phyloP scores from a whole-genome alignment of 1,284 basidiomycete genomes.

The Exobasidium rhododendri region DNA sequence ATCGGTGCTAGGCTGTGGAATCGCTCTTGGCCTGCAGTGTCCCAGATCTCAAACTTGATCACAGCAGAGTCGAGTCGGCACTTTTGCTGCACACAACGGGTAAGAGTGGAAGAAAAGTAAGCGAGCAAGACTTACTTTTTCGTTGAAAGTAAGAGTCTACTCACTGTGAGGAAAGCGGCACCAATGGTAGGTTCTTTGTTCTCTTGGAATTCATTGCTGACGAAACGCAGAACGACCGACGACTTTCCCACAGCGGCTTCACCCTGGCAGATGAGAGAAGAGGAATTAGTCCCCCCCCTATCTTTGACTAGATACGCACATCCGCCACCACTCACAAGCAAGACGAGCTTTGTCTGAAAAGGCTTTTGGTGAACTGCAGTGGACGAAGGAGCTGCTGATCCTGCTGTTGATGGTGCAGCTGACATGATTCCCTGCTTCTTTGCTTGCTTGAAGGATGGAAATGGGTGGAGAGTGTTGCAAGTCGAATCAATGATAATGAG shows the following conservation, averaged over 20 bases:
- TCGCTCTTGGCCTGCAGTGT: constrained; percentile 89
- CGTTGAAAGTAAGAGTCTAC: constrained; percentile 12
- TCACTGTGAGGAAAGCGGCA: constrained; percentile 68
- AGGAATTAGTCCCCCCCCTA: not conserved
- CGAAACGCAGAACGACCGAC: constrained; percentile 96
- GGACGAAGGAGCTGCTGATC: constrained; percentile 20
- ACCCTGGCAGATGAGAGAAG: constrained; percentile 57
- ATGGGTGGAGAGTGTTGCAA: not conserved
- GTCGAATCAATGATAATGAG: not conserved
- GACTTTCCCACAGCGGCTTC: constrained; percentile 99
- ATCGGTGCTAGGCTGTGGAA: constrained; percentile 91
- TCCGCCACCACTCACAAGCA: constrained; percentile 26
- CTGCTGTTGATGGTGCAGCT: not conserved
- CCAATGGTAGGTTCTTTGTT: constrained; percentile 99
- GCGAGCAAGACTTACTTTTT: not conserved
- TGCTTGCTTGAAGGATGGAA: not conserved
- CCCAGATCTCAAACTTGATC: constrained; percentile 93
- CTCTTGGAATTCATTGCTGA: constrained; percentile 88
- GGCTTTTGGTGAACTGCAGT: constrained; percentile 41
- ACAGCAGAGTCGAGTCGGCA: constrained; percentile 69
- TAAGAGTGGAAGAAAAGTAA: not conserved
- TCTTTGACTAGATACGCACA: constrained; percentile 16
- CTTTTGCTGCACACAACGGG: constrained; percentile 35
- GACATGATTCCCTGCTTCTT: not conserved
- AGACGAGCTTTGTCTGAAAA: constrained; percentile 54